Conservation (phyloP, 2,329 filamentous ascomycete species). For the Colletotrichum sidae region DNA sequence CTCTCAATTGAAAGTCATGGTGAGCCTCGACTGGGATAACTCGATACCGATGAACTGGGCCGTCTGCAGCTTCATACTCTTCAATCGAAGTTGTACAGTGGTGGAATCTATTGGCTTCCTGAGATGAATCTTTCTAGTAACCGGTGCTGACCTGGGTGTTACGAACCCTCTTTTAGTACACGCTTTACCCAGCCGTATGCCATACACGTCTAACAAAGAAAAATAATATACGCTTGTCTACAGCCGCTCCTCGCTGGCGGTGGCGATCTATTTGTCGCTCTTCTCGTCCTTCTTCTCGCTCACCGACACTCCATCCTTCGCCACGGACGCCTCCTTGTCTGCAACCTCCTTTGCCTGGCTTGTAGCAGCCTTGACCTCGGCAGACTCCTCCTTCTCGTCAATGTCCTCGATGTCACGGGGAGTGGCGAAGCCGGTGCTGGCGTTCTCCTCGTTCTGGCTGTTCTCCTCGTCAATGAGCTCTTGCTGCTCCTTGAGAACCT, state of each 20-base stretch:
- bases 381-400: conserved; percentile 87
- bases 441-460: conserved; percentile 86
- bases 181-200: conserved; percentile 37
- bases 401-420: conserved; percentile 92
- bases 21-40: too few relatives aligned
- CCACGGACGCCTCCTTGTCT: conserved; percentile 52
- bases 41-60: too few relatives aligned
- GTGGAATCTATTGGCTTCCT: conserved; percentile 37
- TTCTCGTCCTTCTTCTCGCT: conserved; percentile 48
- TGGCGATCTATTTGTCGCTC: conserved; percentile 51
- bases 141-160: conserved; percentile 36
- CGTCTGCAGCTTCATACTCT: background rate
- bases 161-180: conserved; percentile 38
- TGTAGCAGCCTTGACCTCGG: conserved; percentile 56
- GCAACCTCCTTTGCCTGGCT: conserved; percentile 49
- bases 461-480: conserved; percentile 98
- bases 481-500: conserved; percentile 98
- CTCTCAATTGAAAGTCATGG: too few relatives aligned
- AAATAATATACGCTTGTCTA: conserved; percentile 40
- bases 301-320: conserved; percentile 42
- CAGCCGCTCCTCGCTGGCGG: background rate
- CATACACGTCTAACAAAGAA: conserved; percentile 37
- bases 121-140: conserved; percentile 38
- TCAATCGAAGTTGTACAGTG: conserved; percentile 32
- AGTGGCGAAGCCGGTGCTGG: conserved; percentile 77